Conservation (phyloP, 257 asterid genomes). For the Solanum lignicaule region DNA sequence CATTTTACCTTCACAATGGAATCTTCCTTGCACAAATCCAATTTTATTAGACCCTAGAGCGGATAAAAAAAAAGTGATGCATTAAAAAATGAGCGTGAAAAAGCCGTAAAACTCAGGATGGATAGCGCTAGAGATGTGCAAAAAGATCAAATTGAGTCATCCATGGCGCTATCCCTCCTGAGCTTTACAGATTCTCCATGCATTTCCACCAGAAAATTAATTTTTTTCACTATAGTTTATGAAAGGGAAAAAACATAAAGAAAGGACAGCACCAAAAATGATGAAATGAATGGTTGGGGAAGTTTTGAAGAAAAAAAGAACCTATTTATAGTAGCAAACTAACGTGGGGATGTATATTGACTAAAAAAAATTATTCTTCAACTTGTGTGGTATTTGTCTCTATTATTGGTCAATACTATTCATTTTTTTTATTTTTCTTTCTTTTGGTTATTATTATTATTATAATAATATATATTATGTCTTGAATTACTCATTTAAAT, state of each 20-base stretch:
- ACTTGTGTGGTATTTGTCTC: not conserved
- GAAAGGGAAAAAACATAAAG: not conserved
- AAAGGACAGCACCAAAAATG: not conserved
- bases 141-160: not conserved
- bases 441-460: not conserved
- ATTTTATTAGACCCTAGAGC: not conserved
- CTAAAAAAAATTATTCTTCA: not conserved
- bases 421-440: no score
- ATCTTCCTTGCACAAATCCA: not conserved
- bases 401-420: not conserved
- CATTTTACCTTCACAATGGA: not conserved
- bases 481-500: not conserved
- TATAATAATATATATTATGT: not conserved
- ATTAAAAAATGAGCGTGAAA: slow-evolving; percentile 5
- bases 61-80: not conserved
- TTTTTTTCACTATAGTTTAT: not conserved
- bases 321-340: slow-evolving; percentile 21
- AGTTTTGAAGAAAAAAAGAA: not conserved
- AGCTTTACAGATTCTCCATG: slow-evolving; percentile 47
- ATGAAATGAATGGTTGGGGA: not conserved
- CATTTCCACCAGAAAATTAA: not conserved
- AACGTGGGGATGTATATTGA: slow-evolving; percentile 8
- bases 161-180: slow-evolving; percentile 72
- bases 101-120: slow-evolving; percentile 55
- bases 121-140: slow-evolving; percentile 36